Evolutionary conservation across 1,139 yeast genomes (phyloP).

Genomic region (Pichia sp.): DNA sequence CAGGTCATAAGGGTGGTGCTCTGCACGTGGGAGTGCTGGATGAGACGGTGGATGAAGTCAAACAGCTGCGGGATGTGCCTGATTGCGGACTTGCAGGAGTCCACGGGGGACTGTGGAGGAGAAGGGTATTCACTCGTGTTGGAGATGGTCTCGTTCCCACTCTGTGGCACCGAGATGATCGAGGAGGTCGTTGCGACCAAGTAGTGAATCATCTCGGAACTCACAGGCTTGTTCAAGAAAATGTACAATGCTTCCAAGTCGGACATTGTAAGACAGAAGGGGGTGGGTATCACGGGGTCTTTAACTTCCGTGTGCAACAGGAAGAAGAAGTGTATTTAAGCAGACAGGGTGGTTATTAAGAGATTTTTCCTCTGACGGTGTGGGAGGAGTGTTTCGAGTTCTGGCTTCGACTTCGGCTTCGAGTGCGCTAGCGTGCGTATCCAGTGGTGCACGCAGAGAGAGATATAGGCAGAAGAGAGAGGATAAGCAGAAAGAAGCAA

Average conservation of each 20-base stretch:
- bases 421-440: too few relatives aligned
- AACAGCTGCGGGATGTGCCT: slow-evolving; percentile 40
- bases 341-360: too few relatives aligned
- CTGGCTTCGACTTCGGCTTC: too few relatives aligned
- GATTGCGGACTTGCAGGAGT: slow-evolving; percentile 11
- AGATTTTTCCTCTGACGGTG: too few relatives aligned
- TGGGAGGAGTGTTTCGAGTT: too few relatives aligned
- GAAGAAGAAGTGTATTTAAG: too few relatives aligned
- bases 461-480: neutral
- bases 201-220: slow-evolving; percentile 73
- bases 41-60: slow-evolving; percentile 66
- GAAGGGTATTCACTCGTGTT: slow-evolving; percentile 33
- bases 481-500: too few relatives aligned
- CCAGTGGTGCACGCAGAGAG: neutral
- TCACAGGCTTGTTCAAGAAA: slow-evolving; percentile 75
- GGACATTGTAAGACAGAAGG: slow-evolving; percentile 35
- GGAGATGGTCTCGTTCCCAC: slow-evolving; percentile 7
- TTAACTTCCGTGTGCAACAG: too few relatives aligned
- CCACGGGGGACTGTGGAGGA: slow-evolving; percentile 44
- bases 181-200: slow-evolving; percentile 77
- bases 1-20: slow-evolving; percentile 94
- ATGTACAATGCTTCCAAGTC: slow-evolving; percentile 63
- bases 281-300: too few relatives aligned
- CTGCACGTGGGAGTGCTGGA: slow-evolving; percentile 83
- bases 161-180: slow-evolving; percentile 47